phyloP scores from a whole-genome alignment of 345 rosid species.

The Hibiscus mutabilis region DNA sequence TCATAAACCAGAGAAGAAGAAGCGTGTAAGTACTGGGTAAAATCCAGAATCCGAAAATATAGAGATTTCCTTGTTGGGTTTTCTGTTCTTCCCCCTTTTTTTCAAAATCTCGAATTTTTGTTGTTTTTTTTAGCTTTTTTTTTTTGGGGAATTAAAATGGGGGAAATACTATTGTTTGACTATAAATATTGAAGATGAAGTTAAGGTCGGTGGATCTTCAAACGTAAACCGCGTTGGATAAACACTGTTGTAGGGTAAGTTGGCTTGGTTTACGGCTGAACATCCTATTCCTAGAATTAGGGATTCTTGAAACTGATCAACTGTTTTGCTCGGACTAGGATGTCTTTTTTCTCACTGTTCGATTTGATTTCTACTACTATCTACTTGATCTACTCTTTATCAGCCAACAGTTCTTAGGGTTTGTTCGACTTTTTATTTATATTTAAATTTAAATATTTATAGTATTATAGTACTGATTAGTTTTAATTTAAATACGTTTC shows the following conservation, averaged over 20 bases:
- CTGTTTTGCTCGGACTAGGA: neutral
- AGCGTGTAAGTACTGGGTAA: neutral
- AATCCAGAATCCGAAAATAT: neutral
- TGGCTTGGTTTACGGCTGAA: neutral
- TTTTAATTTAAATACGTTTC: no score
- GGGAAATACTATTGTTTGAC: neutral
- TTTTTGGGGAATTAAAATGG: neutral
- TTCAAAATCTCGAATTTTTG: no score
- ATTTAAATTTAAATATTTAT: no score
- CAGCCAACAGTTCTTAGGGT: no score
- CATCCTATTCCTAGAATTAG: neutral
- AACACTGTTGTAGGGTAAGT: neutral
- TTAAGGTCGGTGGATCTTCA: neutral
- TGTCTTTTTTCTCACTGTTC: no score
- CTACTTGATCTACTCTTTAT: no score
- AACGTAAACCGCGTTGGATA: neutral
- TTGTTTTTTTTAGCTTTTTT: neutral
- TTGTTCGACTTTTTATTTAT: no score
- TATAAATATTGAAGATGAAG: neutral
- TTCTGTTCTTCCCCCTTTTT: neutral
- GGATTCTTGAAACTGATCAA: neutral
- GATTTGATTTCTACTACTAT: no score
- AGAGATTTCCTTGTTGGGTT: neutral
- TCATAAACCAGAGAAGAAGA: conserved; percentile 5
- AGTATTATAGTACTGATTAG: no score